Conservation (phyloP, 2,329 filamentous ascomycete species). For the Penicillium sp. region DNA sequence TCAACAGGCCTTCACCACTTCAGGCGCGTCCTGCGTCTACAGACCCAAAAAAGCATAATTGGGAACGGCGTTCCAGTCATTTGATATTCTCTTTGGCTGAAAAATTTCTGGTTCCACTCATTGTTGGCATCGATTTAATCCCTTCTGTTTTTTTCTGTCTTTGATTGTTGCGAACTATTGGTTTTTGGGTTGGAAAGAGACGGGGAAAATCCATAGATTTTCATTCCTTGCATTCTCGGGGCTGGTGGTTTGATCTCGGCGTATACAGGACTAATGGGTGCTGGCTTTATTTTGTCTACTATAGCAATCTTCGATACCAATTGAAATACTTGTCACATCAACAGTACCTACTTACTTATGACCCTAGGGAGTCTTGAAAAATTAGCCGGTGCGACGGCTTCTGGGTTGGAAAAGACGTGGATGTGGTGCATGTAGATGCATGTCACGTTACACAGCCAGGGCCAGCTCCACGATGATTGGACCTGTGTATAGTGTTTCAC, state of each 20-base stretch:
- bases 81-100: neutral
- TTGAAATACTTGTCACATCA: neutral
- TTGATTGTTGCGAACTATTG: neutral
- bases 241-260: slow-evolving; percentile 1
- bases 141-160: neutral
- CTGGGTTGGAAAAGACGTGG: too few relatives aligned
- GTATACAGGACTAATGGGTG: neutral
- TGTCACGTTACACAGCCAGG: too few relatives aligned
- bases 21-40: neutral
- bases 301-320: neutral
- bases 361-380: neutral
- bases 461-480: too few relatives aligned
- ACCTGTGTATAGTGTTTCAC: too few relatives aligned
- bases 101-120: neutral
- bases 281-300: neutral
- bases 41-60: neutral
- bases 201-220: neutral
- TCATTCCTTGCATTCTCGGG: neutral
- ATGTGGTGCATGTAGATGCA: too few relatives aligned
- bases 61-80: slow-evolving; percentile 1
- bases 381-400: neutral
- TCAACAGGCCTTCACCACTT: neutral
- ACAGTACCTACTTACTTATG: neutral
- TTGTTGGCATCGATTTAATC: neutral
- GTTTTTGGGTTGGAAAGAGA: neutral